phyloP scores from a whole-genome alignment of 2,329 filamentous ascomycete genomes.

The Trichophyton mentagrophytes region DNA sequence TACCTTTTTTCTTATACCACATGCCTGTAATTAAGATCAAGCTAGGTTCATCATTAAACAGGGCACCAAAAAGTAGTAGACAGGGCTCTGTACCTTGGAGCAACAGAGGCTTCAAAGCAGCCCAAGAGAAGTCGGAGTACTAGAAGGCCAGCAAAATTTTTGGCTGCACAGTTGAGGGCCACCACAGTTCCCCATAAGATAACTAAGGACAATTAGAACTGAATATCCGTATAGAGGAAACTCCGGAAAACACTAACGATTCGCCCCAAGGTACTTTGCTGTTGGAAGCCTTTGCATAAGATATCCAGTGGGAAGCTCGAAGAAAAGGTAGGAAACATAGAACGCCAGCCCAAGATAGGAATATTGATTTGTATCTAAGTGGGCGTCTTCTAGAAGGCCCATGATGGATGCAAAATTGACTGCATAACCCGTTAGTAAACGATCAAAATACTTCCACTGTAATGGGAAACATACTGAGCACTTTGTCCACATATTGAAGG shows the following conservation, averaged over 20 bases:
- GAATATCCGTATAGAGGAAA: background rate
- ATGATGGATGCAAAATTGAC: slow-evolving; percentile 27
- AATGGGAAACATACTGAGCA: slow-evolving; percentile 21
- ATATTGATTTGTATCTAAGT: slow-evolving; percentile 42
- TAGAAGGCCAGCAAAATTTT: slow-evolving; percentile 48
- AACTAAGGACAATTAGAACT: slow-evolving; percentile 28
- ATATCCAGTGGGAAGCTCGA: slow-evolving; percentile 61
- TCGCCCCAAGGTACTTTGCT: slow-evolving; percentile 52
- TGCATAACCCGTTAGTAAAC: background rate
- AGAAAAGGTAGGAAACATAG: slow-evolving; percentile 56
- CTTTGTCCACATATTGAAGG: slow-evolving; percentile 51
- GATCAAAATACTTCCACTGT: background rate
- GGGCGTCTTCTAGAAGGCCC: slow-evolving; percentile 34
- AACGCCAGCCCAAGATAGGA: slow-evolving; percentile 63
- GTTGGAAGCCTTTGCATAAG: slow-evolving; percentile 52
- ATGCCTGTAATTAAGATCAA: slow-evolving; percentile 1
- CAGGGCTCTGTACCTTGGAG: background rate
- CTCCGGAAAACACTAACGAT: slow-evolving; percentile 15
- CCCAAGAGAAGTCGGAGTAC: slow-evolving; percentile 53
- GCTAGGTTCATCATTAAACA: background rate
- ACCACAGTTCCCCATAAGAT: slow-evolving; percentile 51
- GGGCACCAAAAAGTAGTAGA: background rate
- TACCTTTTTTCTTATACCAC: slow-evolving; percentile 6
- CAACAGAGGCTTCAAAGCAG: slow-evolving; percentile 49
- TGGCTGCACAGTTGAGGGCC: slow-evolving; percentile 48